Conservation (phyloP, 331 rosid genomes). For the Stylosanthes scabra region DNA sequence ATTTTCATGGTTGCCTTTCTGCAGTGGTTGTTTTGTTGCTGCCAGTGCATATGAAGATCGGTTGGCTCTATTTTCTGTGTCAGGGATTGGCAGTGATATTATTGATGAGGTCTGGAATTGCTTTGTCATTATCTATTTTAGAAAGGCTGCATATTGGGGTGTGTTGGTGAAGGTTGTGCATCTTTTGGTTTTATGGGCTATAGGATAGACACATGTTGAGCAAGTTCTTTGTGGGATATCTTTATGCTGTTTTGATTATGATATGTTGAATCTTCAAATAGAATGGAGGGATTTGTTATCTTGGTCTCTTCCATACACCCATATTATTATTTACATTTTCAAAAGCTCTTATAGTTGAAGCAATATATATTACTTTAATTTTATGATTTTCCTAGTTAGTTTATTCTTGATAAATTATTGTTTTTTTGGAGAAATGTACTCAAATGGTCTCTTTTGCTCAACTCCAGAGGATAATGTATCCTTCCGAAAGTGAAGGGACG, state of each 20-base stretch:
- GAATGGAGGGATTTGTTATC: slow-evolving; percentile 32
- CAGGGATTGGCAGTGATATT: slow-evolving; percentile 65
- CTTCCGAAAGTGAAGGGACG: slow-evolving; percentile 71
- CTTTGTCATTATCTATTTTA: slow-evolving; percentile 30
- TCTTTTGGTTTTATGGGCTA: slow-evolving; percentile 29
- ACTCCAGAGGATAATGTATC: slow-evolving; percentile 72
- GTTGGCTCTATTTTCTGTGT: slow-evolving; percentile 81
- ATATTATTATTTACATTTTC: slow-evolving; percentile 17
- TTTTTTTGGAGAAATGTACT: slow-evolving; percentile 40
- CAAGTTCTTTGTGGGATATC: neutral
- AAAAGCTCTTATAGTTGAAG: slow-evolving; percentile 8
- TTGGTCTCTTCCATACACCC: slow-evolving; percentile 15
- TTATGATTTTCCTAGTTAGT: slow-evolving; percentile 18
- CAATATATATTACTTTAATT: slow-evolving; percentile 18
- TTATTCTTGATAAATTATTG: slow-evolving; percentile 33
- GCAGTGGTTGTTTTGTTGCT: slow-evolving; percentile 96
- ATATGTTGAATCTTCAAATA: slow-evolving; percentile 26
- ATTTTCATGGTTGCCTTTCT: slow-evolving; percentile 42
- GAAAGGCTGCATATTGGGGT: slow-evolving; percentile 27
- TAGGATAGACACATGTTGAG: slow-evolving; percentile 10
- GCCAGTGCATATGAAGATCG: slow-evolving; percentile 84
- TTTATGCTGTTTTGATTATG: slow-evolving; percentile 14
- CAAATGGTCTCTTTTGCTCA: slow-evolving; percentile 39
- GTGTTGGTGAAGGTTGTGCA: slow-evolving; percentile 23
- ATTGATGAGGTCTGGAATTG: slow-evolving; percentile 72